A percentile compares a stretch with the other conserved stretches of the same genome.
phyloP scores from a whole-genome alignment of 2,329 filamentous ascomycete species.

The Penicillium sp. region DNA sequence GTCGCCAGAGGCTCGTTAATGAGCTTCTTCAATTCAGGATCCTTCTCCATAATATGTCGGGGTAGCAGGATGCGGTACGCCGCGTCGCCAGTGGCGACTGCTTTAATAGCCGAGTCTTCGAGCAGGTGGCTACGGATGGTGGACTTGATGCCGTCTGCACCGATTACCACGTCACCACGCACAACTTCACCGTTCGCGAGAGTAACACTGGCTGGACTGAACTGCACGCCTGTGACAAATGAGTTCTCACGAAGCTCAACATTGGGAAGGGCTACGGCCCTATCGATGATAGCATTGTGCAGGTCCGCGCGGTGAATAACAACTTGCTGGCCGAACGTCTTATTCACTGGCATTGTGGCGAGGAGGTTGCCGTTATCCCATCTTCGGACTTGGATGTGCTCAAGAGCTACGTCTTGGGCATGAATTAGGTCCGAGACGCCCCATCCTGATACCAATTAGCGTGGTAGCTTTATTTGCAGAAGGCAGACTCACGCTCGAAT shows the following conservation, averaged over 20 bases:
- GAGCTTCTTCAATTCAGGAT: constrained; percentile 66
- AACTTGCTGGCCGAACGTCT: constrained; percentile 34
- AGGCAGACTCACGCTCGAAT: constrained; percentile 54
- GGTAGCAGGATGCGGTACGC: constrained; percentile 77
- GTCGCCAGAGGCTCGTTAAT: constrained; percentile 66
- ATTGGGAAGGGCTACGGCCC: constrained; percentile 28
- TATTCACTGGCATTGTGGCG: constrained; percentile 35
- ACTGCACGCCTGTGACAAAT: constrained; percentile 26
- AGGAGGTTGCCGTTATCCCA: constrained; percentile 37
- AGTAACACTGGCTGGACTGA: constrained; percentile 29
- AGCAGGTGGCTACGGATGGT: constrained; percentile 43
- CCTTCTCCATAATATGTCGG: constrained; percentile 63
- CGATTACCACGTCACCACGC: constrained; percentile 50
- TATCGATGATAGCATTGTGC: constrained; percentile 33
- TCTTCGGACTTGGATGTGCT: constrained; percentile 37
- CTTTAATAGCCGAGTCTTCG: constrained; percentile 24
- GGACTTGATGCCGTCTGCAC: constrained; percentile 56
- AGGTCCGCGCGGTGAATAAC: constrained; percentile 39
- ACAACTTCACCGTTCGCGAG: constrained; percentile 28
- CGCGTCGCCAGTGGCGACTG: constrained; percentile 62
- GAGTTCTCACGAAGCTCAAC: constrained; percentile 33
- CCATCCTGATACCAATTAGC: constrained; percentile 28
- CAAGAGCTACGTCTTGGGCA: constrained; percentile 33
- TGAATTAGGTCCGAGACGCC: constrained; percentile 35
- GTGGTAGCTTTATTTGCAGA: not conserved